These are phyloP conservation scores for Hemisphaericaspora xylanilytica DNA, from an alignment of 1,139 yeast species.

Conservation along the genomic window DNA sequence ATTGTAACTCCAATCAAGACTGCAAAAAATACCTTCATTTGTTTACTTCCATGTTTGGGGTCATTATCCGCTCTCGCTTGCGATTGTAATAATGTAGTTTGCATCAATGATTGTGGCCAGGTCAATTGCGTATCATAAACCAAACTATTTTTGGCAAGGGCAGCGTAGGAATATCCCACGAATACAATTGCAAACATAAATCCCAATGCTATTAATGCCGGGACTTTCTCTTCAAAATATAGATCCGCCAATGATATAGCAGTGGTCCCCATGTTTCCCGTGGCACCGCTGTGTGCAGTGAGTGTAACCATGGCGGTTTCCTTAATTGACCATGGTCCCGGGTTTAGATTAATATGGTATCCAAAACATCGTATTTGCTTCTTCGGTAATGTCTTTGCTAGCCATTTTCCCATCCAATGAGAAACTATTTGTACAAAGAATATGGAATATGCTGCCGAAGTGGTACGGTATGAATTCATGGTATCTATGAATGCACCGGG, in stretches of 20 bases:
- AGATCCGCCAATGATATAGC: constrained; percentile 42
- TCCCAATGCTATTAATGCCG: constrained; percentile 29
- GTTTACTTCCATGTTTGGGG: constrained; percentile 20
- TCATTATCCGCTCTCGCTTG: constrained; percentile 26
- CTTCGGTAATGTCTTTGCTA: constrained; percentile 33
- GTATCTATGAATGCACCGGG: constrained; percentile 52
- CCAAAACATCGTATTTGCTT: constrained; percentile 18
- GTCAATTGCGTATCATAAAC: constrained; percentile 41
- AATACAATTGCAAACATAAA: constrained; percentile 49
- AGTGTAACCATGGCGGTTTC: constrained; percentile 45
- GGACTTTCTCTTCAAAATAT: constrained; percentile 32
- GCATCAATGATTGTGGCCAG: constrained; percentile 51
- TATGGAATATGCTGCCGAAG: constrained; percentile 46
- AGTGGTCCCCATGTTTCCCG: constrained; percentile 44
- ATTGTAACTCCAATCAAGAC: constrained; percentile 29
- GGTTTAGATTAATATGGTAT: constrained; percentile 30
- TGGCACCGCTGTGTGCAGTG: constrained; percentile 47
- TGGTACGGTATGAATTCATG: constrained; percentile 47
- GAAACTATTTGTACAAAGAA: constrained; percentile 45
- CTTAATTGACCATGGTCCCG: constrained; percentile 49
- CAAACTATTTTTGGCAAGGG: constrained; percentile 39
- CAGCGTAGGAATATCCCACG: constrained; percentile 49
- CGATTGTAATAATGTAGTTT: constrained; percentile 39
- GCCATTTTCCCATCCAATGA: constrained; percentile 43
- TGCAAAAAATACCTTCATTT: constrained; percentile 32